These are phyloP conservation scores for Oryza meridionalis DNA, from an alignment of 176 grass and related monocot species.

Conservation along the genomic window DNA sequence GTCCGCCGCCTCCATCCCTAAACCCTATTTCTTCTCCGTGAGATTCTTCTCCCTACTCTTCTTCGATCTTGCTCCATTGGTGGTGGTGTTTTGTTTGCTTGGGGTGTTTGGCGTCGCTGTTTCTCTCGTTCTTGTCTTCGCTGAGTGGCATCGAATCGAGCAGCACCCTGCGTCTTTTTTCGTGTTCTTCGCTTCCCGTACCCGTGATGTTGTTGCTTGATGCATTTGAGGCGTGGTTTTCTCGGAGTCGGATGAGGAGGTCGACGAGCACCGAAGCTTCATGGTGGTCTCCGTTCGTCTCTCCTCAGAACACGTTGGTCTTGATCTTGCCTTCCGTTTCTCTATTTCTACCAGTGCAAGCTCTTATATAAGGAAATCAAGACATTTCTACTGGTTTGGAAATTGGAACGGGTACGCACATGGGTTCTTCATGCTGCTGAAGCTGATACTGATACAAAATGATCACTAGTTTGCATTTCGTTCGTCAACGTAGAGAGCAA, in stretches of 20 bases:
- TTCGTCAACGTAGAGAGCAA: no score
- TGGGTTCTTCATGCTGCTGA: no score
- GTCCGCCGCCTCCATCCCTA: neutral
- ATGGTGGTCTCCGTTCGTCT: conserved; percentile 20
- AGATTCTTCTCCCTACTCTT: neutral
- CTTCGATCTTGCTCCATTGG: neutral
- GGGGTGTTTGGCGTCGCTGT: neutral
- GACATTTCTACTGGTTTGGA: no score
- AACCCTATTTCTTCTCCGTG: neutral
- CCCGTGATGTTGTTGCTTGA: neutral
- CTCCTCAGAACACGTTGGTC: neutral
- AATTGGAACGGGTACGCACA: no score
- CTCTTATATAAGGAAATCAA: no score
- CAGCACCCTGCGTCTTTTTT: no score
- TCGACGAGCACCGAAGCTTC: neutral
- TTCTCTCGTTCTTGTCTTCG: neutral
- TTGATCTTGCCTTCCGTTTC: no score
- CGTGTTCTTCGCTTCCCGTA: neutral
- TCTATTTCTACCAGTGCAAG: no score
- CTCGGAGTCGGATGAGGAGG: neutral
- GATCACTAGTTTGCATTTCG: no score
- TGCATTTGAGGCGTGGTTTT: neutral
- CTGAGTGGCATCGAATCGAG: neutral
- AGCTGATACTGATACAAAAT: no score
- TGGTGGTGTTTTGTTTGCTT: neutral